Base-by-base conservation (phyloP, 1,284 basidiomycete species). In the Ganoderma resinaceum region DNA sequence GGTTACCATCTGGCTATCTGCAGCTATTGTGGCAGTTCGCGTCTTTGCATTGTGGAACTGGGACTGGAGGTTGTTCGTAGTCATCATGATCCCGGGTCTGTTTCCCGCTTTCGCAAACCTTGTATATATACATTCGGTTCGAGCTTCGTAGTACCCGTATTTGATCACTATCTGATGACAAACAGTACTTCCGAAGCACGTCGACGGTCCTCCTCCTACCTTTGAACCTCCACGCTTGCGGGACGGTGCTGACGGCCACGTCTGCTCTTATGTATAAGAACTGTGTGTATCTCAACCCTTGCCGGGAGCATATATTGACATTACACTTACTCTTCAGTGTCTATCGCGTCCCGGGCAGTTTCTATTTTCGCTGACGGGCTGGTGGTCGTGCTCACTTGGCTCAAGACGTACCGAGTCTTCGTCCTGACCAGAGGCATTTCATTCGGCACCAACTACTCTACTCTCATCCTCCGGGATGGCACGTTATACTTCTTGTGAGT, bases 1-100 rank as follows among this genome's bases (percentile, higher is more conserved):
- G n/a, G 2, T 11, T 29, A 6, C 5, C n/a, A n/a, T n/a, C n/a
- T n/a, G 6, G 33, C 46, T 46, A 38, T 14, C 1, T 33, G 5
- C 42, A 73, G 72, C 70, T 14, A 68, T 71, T 33, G 69, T 62
- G 0, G 68, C 71, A 1, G 49, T 72, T 16, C 72, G 72, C n/a
- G 63, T 74, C 2, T 75, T 63, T 49, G 74, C 72, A 7, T 52
- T 74, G 1, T 75, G 71, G 71, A 62, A 67, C 40, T 65, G 70
- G 7, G 67, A 71, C 35, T n/a, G 14, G 16, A 62, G 62, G 14
- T 37, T 72, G 3, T 63, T 72, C 18, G 18, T 33, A 1, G 16
- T 70, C 26, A 58, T 75, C 8, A 59, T 75, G 35, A 20, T 71
- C 16, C 31, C 65, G 11, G 72, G 72, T 3, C 11, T 72, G 3